A percentile compares a stretch with the other conserved stretches of the same genome.
Evolutionary conservation across 2,329 filamentous ascomycete genomes (phyloP).

Genomic region (Fusarium metavorans): DNA sequence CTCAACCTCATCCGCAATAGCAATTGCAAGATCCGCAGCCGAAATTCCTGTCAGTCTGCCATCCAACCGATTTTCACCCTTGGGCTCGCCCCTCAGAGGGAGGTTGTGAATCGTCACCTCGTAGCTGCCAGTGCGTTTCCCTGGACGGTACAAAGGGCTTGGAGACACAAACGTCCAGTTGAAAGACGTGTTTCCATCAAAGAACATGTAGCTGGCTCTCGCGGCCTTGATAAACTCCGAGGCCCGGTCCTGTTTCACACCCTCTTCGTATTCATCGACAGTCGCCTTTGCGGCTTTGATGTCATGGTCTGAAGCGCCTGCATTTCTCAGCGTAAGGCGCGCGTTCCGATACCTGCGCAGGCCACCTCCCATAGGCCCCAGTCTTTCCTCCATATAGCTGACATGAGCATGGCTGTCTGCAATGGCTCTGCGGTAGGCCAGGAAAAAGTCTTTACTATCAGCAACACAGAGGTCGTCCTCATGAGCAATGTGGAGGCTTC

Average conservation of each 20-base stretch:
- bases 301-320: background rate
- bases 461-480: background rate
- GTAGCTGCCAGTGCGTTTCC: conserved; percentile 13
- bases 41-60: conserved; percentile 10
- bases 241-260: background rate
- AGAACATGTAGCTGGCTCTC: conserved; percentile 13
- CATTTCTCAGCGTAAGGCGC: background rate
- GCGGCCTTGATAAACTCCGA: conserved; percentile 10
- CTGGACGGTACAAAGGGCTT: conserved; percentile 13
- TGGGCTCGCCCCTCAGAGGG: conserved; percentile 2
- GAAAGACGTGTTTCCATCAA: conserved; percentile 20
- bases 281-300: background rate
- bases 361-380: background rate
- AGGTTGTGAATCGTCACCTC: background rate
- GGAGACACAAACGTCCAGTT: conserved; percentile 22
- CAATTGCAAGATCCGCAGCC: conserved; percentile 21
- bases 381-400: conserved; percentile 18
- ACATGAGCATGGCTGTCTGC: conserved; percentile 22
- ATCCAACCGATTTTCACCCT: background rate
- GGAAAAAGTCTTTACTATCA: conserved; percentile 13
- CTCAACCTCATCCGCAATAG: conserved; percentile 26
- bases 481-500: conserved; percentile 2
- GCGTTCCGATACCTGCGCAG: conserved; percentile 4
- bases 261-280: conserved; percentile 1
- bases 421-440: conserved; percentile 13